phyloP scores from a whole-genome alignment of 192 early-diverging fungal species.

The Coemansia sp. region DNA sequence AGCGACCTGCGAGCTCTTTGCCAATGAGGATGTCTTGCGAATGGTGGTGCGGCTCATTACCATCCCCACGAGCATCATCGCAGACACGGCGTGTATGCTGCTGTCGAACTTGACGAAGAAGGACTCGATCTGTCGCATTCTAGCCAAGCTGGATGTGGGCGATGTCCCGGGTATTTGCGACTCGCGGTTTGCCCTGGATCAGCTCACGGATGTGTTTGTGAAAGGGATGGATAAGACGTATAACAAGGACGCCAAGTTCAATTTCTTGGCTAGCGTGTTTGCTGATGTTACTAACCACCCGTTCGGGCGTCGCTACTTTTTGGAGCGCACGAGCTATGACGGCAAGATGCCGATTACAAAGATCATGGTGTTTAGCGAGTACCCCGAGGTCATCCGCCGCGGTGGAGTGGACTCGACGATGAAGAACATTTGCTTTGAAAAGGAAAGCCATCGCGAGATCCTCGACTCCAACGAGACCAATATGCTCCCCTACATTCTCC shows the following conservation, averaged over 20 bases:
- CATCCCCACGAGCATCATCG: constrained; percentile 63
- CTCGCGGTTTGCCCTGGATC: constrained; percentile 65
- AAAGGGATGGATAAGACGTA: constrained; percentile 74
- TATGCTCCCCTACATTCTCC: constrained; percentile 80
- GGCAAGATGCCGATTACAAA: constrained; percentile 74
- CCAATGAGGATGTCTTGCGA: constrained; percentile 68
- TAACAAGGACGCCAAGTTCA: constrained; percentile 76
- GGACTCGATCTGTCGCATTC: constrained; percentile 56
- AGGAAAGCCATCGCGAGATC: constrained; percentile 62
- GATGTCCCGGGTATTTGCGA: constrained; percentile 38
- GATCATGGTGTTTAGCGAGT: constrained; percentile 82
- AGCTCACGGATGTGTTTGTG: constrained; percentile 87
- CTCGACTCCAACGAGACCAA: constrained; percentile 72
- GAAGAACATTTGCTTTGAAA: constrained; percentile 88
- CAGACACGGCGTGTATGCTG: constrained; percentile 80
- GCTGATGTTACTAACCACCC: constrained; percentile 76
- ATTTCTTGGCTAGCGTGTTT: constrained; percentile 91
- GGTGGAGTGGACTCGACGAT: constrained; percentile 82
- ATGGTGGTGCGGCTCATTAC: constrained; percentile 69
- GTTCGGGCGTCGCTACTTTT: constrained; percentile 68
- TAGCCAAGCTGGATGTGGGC: constrained; percentile 48
- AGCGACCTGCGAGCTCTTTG: constrained; percentile 60
- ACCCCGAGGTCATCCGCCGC: constrained; percentile 81
- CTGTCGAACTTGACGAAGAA: constrained; percentile 87
- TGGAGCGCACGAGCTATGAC: constrained; percentile 64